Evolutionary conservation across 2,329 filamentous ascomycete species (phyloP).

Genomic region (Pseudogymnoascus sp.): DNA sequence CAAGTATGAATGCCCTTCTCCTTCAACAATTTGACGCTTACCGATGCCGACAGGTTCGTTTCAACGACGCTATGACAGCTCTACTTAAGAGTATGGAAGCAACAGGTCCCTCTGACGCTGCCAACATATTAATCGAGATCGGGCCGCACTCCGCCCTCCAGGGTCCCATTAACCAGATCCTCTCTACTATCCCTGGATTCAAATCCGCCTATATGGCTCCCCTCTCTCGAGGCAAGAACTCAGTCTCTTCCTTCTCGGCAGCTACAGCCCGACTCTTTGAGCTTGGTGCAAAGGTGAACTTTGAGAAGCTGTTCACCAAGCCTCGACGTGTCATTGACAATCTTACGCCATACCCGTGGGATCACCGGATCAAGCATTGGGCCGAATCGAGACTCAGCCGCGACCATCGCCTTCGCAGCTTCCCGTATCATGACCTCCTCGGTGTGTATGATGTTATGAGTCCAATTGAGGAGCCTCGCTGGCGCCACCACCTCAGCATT

Average conservation of each 20-base stretch:
- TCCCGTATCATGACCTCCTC: constrained; percentile 42
- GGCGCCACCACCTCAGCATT: constrained; percentile 22
- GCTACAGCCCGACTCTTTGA: constrained; percentile 13
- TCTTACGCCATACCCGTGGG: constrained; percentile 39
- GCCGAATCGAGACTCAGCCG: constrained; percentile 41
- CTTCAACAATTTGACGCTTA: not conserved
- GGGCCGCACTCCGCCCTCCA: constrained; percentile 31
- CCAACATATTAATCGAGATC: constrained; percentile 1
- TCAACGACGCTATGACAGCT: constrained; percentile 31
- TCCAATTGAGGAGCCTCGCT: constrained; percentile 18
- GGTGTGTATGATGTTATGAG: constrained; percentile 26
- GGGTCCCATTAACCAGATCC: constrained; percentile 23
- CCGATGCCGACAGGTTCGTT: constrained; percentile 34
- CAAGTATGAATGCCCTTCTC: constrained; percentile 32
- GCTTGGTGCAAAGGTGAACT: constrained; percentile 10
- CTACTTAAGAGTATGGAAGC: constrained; percentile 12
- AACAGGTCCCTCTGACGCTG: not conserved
- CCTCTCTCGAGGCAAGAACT: constrained; percentile 15
- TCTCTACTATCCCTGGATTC: constrained; percentile 9
- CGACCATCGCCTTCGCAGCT: constrained; percentile 36
- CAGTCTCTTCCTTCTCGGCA: constrained; percentile 13
- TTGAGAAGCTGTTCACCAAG: not conserved
- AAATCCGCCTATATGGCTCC: constrained; percentile 13
- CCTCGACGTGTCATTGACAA: not conserved
- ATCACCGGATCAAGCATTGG: constrained; percentile 44